Base-by-base conservation (phyloP, 345 rosid genomes). In the Gossypium arboreum region DNA sequence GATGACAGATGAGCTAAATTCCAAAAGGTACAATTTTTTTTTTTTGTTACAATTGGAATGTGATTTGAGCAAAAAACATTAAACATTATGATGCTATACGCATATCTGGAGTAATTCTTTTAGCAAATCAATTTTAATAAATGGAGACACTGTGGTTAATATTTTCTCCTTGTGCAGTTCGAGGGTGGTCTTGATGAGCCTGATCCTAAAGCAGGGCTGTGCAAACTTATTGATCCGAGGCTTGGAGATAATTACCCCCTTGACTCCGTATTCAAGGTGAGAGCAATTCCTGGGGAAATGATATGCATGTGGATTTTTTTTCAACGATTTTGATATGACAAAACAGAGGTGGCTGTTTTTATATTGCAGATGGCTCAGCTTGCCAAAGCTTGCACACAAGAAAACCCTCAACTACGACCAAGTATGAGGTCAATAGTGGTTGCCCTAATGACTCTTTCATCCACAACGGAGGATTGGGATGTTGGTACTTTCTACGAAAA, bases 351-450 rank as follows among this genome's bases (percentile, higher is more conserved):
- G 58, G 57, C 34, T 72, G 24, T 25, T 59, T 17, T 55, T 66
- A 60, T 39, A 50, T 72, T 76, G 76, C 90, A 95, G 99, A 91
- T 95, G 94, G 91, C 93, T 55, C 92, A 88, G 79, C 88, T 95
- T 60, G 99, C 93, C 25, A 89, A 81, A 79, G 98, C 88, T 9
- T 93, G 99, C 84, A 91, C 99, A 2, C 90, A 85, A 66, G 98
- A 88, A 85, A 86, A 83, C 55, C 91, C 97, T 43, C 97, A 86
- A 74, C 78, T 85, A 63, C 90, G 97, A 4, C 98, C 98, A 1
- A 88, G 88, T 41, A 95, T 90, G 98, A 89, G 97, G 79, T 90
- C 94, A 51, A 81, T 93, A 3, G 99, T 93, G 75, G 98, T 93
- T 50, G 97, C 97, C 44, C 78, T 92, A 47, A 93, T 89, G 79